Percentiles rank a stretch among this genome's conserved stretches.
Conservation (phyloP, 768 basidiomycete species). For the Naematelia aurantialba region DNA sequence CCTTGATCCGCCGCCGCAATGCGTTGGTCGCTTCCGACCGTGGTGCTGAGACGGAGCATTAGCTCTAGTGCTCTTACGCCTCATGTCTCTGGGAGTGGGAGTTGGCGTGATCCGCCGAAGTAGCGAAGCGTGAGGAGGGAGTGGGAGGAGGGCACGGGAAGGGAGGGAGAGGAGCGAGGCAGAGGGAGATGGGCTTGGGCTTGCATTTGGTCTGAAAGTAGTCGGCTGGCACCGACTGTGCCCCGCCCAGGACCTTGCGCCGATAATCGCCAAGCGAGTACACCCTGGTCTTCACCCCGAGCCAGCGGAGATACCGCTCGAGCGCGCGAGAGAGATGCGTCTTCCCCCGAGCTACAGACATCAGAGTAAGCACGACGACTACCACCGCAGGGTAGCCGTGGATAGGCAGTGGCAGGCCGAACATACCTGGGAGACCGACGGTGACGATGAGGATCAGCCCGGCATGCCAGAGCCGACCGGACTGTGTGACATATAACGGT, state of each 20-base stretch:
- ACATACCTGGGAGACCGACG: slow-evolving; percentile 71
- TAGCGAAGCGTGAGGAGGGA: not conserved
- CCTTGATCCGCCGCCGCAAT: slow-evolving; percentile 67
- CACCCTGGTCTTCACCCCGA: slow-evolving; percentile 92
- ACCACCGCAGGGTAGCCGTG: not conserved
- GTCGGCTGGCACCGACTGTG: slow-evolving; percentile 80
- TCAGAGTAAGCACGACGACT: too few species aligned
- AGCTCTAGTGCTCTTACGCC: too few species aligned
- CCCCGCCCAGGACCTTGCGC: slow-evolving; percentile 79
- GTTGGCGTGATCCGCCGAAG: too few species aligned
- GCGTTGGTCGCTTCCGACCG: slow-evolving; percentile 70
- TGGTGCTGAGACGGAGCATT: slow-evolving; percentile 48
- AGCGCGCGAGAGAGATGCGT: slow-evolving; percentile 94
- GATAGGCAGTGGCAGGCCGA: not conserved
- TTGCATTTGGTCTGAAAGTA: slow-evolving; percentile 75
- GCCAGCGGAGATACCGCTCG: slow-evolving; percentile 97
- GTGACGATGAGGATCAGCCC: slow-evolving; percentile 92
- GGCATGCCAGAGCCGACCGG: slow-evolving; percentile 57
- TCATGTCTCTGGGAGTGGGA: slow-evolving; percentile 8
- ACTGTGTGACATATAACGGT: slow-evolving; percentile 87
- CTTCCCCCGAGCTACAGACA: slow-evolving; percentile 73
- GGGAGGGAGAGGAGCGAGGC: not conserved
- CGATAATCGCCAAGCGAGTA: slow-evolving; percentile 94
- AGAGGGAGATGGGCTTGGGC: not conserved
- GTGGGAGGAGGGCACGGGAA: not conserved